Evolutionary conservation across 164 flowering plant genomes (phyloP).

Genomic region (Umbellularia californica): DNA sequence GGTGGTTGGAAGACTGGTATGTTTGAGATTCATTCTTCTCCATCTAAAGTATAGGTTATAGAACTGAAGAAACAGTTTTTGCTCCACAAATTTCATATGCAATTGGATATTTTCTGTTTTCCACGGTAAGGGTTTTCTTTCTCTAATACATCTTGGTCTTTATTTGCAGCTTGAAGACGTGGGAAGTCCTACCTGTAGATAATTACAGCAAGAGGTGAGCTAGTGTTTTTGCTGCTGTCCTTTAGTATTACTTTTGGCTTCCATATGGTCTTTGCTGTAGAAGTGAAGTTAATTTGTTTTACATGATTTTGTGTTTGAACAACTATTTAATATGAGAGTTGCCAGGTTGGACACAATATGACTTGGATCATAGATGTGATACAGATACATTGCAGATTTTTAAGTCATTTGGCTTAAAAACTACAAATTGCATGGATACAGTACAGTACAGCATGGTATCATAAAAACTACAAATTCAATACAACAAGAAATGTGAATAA

Average conservation of each 20-base stretch:
- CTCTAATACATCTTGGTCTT: background rate
- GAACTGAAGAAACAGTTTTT: background rate
- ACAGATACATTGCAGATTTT: no score
- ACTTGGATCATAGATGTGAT: no score
- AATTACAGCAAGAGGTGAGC: slow-evolving; percentile 70
- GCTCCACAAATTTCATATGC: background rate
- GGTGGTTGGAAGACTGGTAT: slow-evolving; percentile 96
- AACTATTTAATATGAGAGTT: no score
- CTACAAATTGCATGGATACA: no score
- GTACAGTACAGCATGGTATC: no score
- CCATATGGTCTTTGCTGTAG: no score
- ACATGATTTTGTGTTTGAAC: no score
- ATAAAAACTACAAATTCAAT: no score
- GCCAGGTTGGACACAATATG: no score
- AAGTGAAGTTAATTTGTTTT: no score
- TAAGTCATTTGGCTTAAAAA: no score
- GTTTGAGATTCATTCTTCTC: slow-evolving; percentile 3
- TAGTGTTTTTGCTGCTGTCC: background rate
- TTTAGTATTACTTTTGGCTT: background rate
- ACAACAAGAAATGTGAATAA: no score
- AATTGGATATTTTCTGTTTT: slow-evolving; percentile 1
- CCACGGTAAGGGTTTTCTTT: background rate
- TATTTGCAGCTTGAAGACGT: slow-evolving; percentile 66
- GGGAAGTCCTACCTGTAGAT: slow-evolving; percentile 81
- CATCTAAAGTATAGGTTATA: background rate